These are phyloP conservation scores for Dactylellina drechsleri DNA, from an alignment of 2,329 filamentous ascomycete genomes.

Conservation along the genomic window DNA sequence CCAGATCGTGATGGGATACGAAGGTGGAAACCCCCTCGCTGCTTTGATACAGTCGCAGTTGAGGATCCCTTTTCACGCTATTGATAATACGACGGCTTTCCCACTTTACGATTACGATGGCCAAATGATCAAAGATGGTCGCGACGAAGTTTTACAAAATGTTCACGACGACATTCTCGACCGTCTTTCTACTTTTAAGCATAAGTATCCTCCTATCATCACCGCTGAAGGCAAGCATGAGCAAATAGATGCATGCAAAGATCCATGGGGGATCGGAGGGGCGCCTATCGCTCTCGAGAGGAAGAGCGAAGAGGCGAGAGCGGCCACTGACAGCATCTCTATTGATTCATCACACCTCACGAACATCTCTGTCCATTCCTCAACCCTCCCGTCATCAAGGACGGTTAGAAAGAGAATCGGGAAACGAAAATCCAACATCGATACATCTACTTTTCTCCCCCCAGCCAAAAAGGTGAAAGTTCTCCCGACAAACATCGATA, in stretches of 20 bases:
- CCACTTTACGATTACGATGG: constrained; percentile 89
- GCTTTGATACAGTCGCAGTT: constrained; percentile 90
- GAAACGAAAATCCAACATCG: constrained; percentile 54
- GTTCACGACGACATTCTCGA: constrained; percentile 96
- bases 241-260: constrained; percentile 82
- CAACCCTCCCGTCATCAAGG: constrained; percentile 18
- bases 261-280: constrained; percentile 75
- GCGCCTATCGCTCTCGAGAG: constrained; percentile 71
- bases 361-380: too few species aligned
- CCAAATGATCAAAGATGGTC: constrained; percentile 77
- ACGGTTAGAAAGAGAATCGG: constrained; percentile 36
- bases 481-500: constrained; percentile 7
- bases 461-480: constrained; percentile 27
- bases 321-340: background rate
- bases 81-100: constrained; percentile 74
- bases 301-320: background rate
- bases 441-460: constrained; percentile 37
- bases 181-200: constrained; percentile 88
- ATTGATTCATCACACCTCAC: background rate
- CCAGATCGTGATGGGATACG: constrained; percentile 97
- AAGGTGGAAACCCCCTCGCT: constrained; percentile 88
- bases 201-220: constrained; percentile 75
- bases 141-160: constrained; percentile 85
- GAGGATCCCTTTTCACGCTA: constrained; percentile 81
- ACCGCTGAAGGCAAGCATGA: constrained; percentile 84